phyloP scores from a whole-genome alignment of 768 basidiomycete species.

The Suillus paluster region DNA sequence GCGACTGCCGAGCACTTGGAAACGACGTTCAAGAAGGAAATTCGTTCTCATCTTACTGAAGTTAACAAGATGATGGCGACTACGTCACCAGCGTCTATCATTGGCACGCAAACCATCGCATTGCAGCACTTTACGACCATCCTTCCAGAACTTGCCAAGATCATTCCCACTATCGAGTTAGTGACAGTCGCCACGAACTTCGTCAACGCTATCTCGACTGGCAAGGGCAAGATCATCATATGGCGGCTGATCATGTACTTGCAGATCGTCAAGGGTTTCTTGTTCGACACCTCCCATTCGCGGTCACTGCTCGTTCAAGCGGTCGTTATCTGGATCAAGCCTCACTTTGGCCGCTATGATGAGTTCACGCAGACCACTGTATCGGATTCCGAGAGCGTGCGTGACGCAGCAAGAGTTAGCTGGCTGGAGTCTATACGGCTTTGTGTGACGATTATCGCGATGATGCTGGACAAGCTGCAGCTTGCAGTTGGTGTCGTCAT shows the following conservation, averaged over 20 bases:
- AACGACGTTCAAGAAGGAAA: conserved; percentile 80
- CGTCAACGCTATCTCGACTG: conserved; percentile 76
- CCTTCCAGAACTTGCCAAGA: conserved; percentile 82
- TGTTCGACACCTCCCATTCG: conserved; percentile 83
- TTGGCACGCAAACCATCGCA: conserved; percentile 95
- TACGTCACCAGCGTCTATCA: conserved; percentile 79
- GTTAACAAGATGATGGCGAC: conserved; percentile 91
- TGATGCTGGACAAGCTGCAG: conserved; percentile 90
- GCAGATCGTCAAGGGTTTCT: conserved; percentile 85
- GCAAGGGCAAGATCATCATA: conserved; percentile 86
- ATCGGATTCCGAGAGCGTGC: conserved; percentile 66
- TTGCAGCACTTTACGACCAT: conserved; percentile 93
- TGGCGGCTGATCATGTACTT: conserved; percentile 95
- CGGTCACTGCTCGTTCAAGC: conserved; percentile 83
- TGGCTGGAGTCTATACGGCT: conserved; percentile 94
- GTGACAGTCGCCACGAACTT: conserved; percentile 88
- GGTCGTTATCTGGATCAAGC: conserved; percentile 92
- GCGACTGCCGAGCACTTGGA: conserved; percentile 89
- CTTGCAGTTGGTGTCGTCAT: conserved; percentile 74
- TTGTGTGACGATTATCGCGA: conserved; percentile 84
- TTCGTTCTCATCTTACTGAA: conserved; percentile 74
- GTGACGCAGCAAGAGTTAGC: conserved; percentile 76
- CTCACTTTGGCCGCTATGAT: conserved; percentile 91
- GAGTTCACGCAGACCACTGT: conserved; percentile 69
- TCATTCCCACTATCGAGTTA: conserved; percentile 82